Evolutionary conservation across 495 filamentous ascomycete species (phyloP), one percentile per base, ranked within the genome.

Genomic region (Aspergillus ostianus): DNA sequence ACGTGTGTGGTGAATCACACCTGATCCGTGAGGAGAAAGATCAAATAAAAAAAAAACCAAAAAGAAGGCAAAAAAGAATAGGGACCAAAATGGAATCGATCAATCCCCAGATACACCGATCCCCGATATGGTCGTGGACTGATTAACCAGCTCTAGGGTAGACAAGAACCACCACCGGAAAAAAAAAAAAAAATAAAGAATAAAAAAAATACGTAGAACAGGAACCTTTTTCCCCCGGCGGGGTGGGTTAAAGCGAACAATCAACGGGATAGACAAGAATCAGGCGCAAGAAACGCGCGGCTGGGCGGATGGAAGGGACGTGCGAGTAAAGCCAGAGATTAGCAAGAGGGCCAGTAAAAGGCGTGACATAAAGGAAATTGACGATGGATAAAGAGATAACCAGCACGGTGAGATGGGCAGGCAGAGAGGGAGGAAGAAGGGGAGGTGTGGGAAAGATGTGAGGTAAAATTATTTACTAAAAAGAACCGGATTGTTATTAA

Each of bases 391-490:
- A 66, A 70, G 61, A 66, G 68, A 73, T 71, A 74, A 66, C 63
- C 63, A 72, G 68, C 63, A 65, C 64, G 67, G 29, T 21, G 29
- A 30, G 30, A 27, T 47, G 61, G 54, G 60, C 50, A 27, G 21
- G 64, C 64, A 61, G 64, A 65, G 64, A 64, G 55, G 63, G 59
- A 66, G 64, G 64, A 68, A 68, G 60, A 61, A 66, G 57, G 53
- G 58, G 60, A 51, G 61, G 66, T 57, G 65, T 59, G 58, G 63
- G 60, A 63, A 72, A 74, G 69, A 65, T 66, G 62, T 74, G 76
- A 74, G 71, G 76, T 79, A 75, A 79, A 77, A 70, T 64, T 62
- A 74, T 80, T 78, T 71, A 73, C 69, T 77, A 80, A 80, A 71
- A 67, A 60, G 55, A 65, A 65, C 58, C 47, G 53, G 66, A 62